Conservation (phyloP, 495 filamentous ascomycete species). For the Penicillium ochrochloron region DNA sequence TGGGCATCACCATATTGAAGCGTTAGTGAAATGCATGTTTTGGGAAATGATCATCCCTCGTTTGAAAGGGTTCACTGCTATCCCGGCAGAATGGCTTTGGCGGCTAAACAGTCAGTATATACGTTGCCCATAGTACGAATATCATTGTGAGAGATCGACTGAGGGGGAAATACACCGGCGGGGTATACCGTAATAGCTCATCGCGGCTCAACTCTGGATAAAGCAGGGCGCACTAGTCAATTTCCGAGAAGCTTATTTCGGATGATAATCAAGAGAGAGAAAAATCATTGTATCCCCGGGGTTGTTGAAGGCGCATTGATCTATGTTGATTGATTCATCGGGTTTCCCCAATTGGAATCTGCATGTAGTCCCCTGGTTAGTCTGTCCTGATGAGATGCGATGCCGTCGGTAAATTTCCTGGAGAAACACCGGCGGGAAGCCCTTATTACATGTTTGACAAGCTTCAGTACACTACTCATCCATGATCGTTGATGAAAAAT, state of each 20-base stretch:
- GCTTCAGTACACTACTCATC: background rate
- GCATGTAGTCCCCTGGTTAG: too few species aligned
- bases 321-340: too few species aligned
- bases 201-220: too few species aligned
- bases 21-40: background rate
- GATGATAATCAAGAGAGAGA: too few species aligned
- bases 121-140: background rate
- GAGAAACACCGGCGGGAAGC: background rate
- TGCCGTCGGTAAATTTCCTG: background rate
- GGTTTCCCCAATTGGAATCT: too few species aligned
- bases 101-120: background rate
- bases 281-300: too few species aligned
- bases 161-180: background rate
- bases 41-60: background rate
- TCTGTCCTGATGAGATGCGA: background rate
- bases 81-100: background rate
- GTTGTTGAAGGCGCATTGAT: too few species aligned
- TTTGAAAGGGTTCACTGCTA: background rate
- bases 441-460: background rate
- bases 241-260: too few species aligned
- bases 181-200: background rate
- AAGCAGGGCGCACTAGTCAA: too few species aligned
- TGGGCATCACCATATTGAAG: background rate
- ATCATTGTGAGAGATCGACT: background rate
- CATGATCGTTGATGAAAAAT: background rate